phyloP scores from a whole-genome alignment of 306 rosid species.

The Lablab purpureus region DNA sequence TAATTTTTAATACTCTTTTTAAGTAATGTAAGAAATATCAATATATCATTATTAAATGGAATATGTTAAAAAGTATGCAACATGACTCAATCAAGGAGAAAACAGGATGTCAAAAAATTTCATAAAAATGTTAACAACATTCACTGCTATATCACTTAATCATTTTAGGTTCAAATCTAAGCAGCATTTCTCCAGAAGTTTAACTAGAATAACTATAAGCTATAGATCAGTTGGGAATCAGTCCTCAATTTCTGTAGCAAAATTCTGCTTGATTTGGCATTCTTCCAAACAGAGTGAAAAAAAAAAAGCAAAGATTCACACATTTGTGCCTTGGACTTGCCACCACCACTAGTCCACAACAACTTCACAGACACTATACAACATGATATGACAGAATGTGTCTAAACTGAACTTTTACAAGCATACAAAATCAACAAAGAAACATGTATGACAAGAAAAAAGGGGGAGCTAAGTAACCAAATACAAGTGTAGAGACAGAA shows the following conservation, averaged over 20 bases:
- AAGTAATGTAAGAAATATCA: not conserved
- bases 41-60: not conserved
- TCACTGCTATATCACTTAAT: not conserved
- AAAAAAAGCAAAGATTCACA: not conserved
- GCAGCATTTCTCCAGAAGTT: not conserved
- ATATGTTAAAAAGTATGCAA: not conserved
- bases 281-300: conserved; percentile 11
- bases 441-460: not conserved
- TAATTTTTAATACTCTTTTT: not conserved
- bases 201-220: not conserved
- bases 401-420: conserved; percentile 16
- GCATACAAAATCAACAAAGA: not conserved
- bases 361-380: conserved; percentile 21
- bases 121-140: not conserved
- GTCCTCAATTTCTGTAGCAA: not conserved
- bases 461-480: not conserved
- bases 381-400: not conserved
- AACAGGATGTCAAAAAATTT: not conserved
- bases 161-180: not conserved
- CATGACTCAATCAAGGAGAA: not conserved
- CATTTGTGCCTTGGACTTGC: conserved; percentile 8
- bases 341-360: not conserved
- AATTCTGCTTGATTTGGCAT: not conserved
- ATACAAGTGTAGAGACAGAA: not conserved
- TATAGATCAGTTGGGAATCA: not conserved